Evolutionary conservation across 495 filamentous ascomycete genomes (phyloP), one percentile per base, ranked within the genome.

Genomic region (Evernia prunastri): DNA sequence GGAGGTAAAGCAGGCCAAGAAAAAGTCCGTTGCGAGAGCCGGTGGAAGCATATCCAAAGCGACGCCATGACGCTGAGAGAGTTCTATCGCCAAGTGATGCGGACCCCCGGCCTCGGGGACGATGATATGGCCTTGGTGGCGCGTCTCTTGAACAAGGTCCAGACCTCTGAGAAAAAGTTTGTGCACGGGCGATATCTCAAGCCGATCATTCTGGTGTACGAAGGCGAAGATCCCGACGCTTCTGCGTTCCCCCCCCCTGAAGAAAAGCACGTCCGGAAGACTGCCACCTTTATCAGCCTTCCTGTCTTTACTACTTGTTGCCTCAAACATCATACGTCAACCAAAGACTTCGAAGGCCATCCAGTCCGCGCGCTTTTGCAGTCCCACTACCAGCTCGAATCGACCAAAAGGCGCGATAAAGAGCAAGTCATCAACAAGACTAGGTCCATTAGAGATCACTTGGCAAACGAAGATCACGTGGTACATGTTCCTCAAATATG

Each of bases 171-270:
- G 45, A 61, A 61, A 18, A 37, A 61, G n/a, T 61, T 61, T 13
- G 43, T 61, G 37, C 59, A 61, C 29, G 59, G 59, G n/a, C 59
- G 59, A 1, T 61, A 61, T 27, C 59, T 61, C 13, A 61, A 61
- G 45, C 59, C 59, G 1, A 61, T 18, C 13, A 47, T 39, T 6
- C 59, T 61, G 7, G 59, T 61, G 17, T 61, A 61, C 15, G 59
- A 61, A 27, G 59, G 59, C 17, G 45, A 43, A 47, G 59, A 61
- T 61, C 59, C 59, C 0, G 59, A 61, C 31, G 59, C 27, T 25
- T 15, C 31, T 39, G 29, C 33, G 23, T 43, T 17, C 20, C 3
- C 1, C 7, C 40, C 15, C 20, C 40, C 40, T 20, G 40, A 20
- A 43, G 40, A 43, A 17, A 43, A 17, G 10, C n/a, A 61, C 15